These are phyloP conservation scores for Lasiodiplodia hormozganensis DNA, from an alignment of 2,329 filamentous ascomycete genomes.

Conservation along the genomic window DNA sequence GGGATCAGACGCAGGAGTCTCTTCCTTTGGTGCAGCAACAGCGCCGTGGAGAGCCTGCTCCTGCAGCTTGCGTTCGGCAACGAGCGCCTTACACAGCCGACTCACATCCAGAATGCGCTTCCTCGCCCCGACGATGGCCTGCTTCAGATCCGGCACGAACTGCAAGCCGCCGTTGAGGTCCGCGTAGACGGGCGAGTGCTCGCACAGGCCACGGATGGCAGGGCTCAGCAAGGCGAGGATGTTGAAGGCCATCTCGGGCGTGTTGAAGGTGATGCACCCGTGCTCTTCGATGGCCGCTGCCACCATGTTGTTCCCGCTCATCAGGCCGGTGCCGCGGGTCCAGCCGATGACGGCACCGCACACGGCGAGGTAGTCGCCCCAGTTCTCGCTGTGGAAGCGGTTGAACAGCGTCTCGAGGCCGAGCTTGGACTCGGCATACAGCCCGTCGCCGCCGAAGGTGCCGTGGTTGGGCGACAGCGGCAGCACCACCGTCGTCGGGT, in stretches of 20 bases:
- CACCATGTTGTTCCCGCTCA: slow-evolving; percentile 52
- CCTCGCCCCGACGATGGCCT: slow-evolving; percentile 30
- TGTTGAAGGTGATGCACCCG: slow-evolving; percentile 50
- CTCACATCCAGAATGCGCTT: slow-evolving; percentile 29
- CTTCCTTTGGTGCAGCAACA: neutral
- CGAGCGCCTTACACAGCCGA: slow-evolving; percentile 28
- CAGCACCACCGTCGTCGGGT: slow-evolving; percentile 41
- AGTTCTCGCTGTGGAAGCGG: slow-evolving; percentile 45
- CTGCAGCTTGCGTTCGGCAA: slow-evolving; percentile 31
- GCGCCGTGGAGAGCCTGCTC: slow-evolving; percentile 4
- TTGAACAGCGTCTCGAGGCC: slow-evolving; percentile 48
- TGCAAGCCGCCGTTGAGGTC: slow-evolving; percentile 50
- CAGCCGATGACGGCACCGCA: slow-evolving; percentile 55
- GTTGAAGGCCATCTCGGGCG: slow-evolving; percentile 51
- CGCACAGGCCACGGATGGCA: slow-evolving; percentile 39
- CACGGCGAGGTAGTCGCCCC: slow-evolving; percentile 48
- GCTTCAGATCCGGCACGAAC: slow-evolving; percentile 33
- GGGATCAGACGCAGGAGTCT: slow-evolving; percentile 10
- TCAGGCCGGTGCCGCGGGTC: slow-evolving; percentile 55
- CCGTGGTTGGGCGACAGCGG: slow-evolving; percentile 56
- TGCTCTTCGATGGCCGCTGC: slow-evolving; percentile 47
- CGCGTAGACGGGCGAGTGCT: slow-evolving; percentile 46
- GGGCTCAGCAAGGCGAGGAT: slow-evolving; percentile 47
- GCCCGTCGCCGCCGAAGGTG: slow-evolving; percentile 51
- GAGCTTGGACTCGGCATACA: slow-evolving; percentile 56